phyloP scores from a whole-genome alignment of 768 basidiomycete species.

The Leucosporidium scottii region DNA sequence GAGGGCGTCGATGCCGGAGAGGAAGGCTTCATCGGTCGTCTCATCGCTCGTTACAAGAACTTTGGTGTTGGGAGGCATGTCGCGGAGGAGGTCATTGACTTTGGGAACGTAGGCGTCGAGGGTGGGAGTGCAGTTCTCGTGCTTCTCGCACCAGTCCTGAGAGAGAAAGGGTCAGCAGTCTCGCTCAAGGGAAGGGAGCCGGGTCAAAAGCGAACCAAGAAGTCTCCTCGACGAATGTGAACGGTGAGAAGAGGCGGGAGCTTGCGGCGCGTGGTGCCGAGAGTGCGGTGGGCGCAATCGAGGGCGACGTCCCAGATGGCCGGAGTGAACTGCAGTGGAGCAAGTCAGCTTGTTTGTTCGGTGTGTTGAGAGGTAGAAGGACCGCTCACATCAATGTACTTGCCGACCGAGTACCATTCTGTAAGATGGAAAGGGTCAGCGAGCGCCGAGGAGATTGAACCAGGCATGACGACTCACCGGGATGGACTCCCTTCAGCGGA shows the following conservation, averaged over 20 bases:
- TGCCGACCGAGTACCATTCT: constrained; percentile 6
- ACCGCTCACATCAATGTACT: constrained; percentile 2
- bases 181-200: no score
- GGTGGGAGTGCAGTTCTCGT: constrained; percentile 12
- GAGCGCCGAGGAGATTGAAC: no score
- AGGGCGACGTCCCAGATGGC: constrained; percentile 24
- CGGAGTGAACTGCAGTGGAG: neutral
- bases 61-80: neutral
- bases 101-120: constrained; percentile 17
- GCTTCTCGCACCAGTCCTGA: neutral
- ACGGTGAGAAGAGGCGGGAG: constrained; percentile 15
- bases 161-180: no score
- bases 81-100: neutral
- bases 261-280: constrained; percentile 10
- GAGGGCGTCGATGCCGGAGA: constrained; percentile 17
- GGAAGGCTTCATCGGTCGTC: constrained; percentile 21
- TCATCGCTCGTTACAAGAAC: constrained; percentile 31
- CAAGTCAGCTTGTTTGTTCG: neutral
- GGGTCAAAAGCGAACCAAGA: neutral
- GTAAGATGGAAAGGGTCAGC: neutral
- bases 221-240: constrained; percentile 20
- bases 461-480: no score
- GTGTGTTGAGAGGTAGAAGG: neutral
- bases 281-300: neutral
- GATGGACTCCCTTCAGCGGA: neutral